A percentile compares a stretch with the other conserved stretches of the same genome.
These are phyloP conservation scores for Neurospora pannonica DNA, from an alignment of 495 filamentous ascomycete species.

Conservation along the genomic window DNA sequence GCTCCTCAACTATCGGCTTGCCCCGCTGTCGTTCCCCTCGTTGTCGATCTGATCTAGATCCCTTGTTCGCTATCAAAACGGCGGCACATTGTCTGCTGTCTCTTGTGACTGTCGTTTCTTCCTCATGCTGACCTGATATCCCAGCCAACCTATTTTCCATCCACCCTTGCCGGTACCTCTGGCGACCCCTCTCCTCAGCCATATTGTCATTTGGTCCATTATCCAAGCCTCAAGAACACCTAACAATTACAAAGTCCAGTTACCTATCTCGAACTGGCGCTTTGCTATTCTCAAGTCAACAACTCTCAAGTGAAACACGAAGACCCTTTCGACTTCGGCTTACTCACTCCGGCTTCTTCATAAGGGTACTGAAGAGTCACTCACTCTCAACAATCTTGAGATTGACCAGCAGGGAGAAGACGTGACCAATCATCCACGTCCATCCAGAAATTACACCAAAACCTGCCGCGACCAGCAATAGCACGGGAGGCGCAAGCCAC, in stretches of 20 bases:
- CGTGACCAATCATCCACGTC: not conserved
- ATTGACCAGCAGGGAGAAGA: not conserved
- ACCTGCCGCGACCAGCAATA: not conserved
- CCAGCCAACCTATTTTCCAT: not conserved
- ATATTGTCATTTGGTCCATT: not conserved
- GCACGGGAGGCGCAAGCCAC: not conserved
- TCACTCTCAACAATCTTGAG: not conserved
- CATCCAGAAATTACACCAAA: not conserved
- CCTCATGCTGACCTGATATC: not conserved
- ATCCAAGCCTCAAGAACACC: not conserved
- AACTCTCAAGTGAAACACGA: not conserved
- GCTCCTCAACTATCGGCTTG: not conserved
- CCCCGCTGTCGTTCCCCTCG: not conserved
- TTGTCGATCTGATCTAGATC: not conserved
- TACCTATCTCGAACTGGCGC: not conserved
- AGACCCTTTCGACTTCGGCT: not conserved
- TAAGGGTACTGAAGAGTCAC: not conserved
- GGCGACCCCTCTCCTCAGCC: not conserved
- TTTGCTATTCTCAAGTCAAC: not conserved
- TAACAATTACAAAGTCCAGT: not conserved
- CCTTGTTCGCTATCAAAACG: not conserved
- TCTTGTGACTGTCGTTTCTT: not conserved
- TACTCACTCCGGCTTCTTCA: not conserved
- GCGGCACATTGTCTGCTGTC: not conserved
- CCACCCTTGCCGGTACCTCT: not conserved